A percentile compares a stretch with the other conserved stretches of the same genome.
These are phyloP conservation scores for Aspergillus chevalieri DNA, from an alignment of 2,329 filamentous ascomycete species.

Conservation along the genomic window DNA sequence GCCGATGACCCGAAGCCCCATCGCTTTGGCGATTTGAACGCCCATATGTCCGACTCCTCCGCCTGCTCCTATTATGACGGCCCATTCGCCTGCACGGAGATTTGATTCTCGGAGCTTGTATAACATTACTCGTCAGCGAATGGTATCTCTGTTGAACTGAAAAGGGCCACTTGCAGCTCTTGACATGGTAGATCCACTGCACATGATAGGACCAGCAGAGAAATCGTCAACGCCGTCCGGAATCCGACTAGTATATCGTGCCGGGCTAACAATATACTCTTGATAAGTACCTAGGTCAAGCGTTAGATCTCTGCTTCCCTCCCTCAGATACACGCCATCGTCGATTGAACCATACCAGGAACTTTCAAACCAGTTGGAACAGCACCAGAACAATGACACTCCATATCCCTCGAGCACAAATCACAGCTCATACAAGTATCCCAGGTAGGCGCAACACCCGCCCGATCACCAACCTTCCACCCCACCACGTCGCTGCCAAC, in stretches of 20 bases:
- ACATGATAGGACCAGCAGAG: neutral
- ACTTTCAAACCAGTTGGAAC: too few relatives aligned
- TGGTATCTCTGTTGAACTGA: too few relatives aligned
- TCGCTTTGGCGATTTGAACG: constrained; percentile 81
- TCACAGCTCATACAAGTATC: too few relatives aligned
- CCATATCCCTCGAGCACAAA: too few relatives aligned
- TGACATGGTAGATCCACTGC: neutral
- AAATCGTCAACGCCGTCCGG: neutral
- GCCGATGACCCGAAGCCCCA: constrained; percentile 74
- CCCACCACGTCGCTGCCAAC: too few relatives aligned
- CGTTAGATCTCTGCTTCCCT: too few relatives aligned
- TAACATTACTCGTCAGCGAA: too few relatives aligned
- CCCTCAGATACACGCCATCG: too few relatives aligned
- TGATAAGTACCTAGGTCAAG: neutral
- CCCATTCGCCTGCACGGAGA: neutral
- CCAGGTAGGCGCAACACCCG: too few relatives aligned
- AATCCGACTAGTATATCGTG: neutral
- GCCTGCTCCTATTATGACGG: neutral
- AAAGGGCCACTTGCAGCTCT: neutral
- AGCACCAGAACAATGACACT: too few relatives aligned
- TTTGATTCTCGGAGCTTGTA: neutral
- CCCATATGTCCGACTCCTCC: constrained; percentile 68
- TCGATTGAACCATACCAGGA: too few relatives aligned
- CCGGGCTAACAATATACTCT: neutral
- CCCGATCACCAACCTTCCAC: too few relatives aligned